phyloP scores from a whole-genome alignment of 768 basidiomycete species.

The Hypsizygus marmoreus region DNA sequence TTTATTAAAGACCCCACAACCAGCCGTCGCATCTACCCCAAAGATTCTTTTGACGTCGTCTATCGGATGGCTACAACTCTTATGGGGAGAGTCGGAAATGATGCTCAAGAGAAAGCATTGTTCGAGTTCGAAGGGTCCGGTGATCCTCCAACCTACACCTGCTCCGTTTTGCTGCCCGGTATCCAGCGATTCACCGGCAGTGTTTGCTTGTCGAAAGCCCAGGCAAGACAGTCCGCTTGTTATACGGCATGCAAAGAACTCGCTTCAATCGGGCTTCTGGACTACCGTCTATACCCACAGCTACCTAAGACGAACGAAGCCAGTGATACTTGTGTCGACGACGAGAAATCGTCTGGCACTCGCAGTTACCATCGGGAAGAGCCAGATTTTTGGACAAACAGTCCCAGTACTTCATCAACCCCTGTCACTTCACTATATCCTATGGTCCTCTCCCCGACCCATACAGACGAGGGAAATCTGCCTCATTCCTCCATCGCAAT shows the following conservation, averaged over 20 bases:
- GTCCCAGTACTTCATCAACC: slow-evolving; percentile 34
- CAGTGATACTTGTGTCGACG: slow-evolving; percentile 12
- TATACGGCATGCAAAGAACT: slow-evolving; percentile 56
- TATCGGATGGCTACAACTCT: slow-evolving; percentile 48
- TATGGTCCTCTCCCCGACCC: slow-evolving; percentile 46
- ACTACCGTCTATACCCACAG: slow-evolving; percentile 48
- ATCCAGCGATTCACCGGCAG: slow-evolving; percentile 46
- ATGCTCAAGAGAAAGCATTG: slow-evolving; percentile 25
- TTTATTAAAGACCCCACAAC: slow-evolving; percentile 65
- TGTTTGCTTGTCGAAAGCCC: slow-evolving; percentile 43
- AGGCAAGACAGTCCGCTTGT: slow-evolving; percentile 63
- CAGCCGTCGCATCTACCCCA: slow-evolving; percentile 56
- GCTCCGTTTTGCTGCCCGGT: slow-evolving; percentile 49
- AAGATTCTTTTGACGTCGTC: slow-evolving; percentile 58
- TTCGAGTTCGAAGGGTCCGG: slow-evolving; percentile 41
- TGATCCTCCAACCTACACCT: slow-evolving; percentile 37
- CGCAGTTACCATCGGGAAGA: slow-evolving; percentile 57
- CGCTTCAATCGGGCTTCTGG: slow-evolving; percentile 51
- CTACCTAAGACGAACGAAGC: slow-evolving; percentile 23
- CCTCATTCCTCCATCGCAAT: slow-evolving; percentile 62
- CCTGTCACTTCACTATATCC: slow-evolving; percentile 51
- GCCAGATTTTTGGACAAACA: slow-evolving; percentile 82
- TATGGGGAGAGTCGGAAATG: slow-evolving; percentile 6
- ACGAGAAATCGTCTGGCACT: slow-evolving; percentile 40
- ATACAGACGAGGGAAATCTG: slow-evolving; percentile 29